Conservation (phyloP, 441 rosid genomes). For the Kokia cookei region DNA sequence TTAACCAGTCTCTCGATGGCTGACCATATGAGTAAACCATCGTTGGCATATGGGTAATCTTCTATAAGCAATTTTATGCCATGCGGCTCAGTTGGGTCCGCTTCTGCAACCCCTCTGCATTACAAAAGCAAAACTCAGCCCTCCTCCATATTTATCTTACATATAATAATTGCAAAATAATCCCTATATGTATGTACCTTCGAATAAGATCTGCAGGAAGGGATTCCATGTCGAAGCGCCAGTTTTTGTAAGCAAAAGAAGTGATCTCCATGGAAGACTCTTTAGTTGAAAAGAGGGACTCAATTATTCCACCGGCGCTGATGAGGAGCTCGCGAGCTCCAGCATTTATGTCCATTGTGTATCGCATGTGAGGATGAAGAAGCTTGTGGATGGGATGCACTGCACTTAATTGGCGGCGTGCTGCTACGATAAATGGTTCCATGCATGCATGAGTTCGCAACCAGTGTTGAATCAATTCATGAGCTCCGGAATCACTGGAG, state of each 20-base stretch:
- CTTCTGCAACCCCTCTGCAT: not conserved
- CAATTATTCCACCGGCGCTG: not conserved
- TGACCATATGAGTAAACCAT: constrained; percentile 55
- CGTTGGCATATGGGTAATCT: constrained; percentile 66
- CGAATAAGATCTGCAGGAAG: constrained; percentile 59
- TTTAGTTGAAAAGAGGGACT: not conserved
- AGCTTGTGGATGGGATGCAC: constrained; percentile 8
- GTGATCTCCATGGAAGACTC: not conserved
- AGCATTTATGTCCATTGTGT: constrained; percentile 7
- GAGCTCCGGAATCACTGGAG: constrained; percentile 13
- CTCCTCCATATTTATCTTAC: no score
- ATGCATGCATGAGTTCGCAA: constrained; percentile 13
- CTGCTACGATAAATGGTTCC: constrained; percentile 7
- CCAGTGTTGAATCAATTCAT: constrained; percentile 20
- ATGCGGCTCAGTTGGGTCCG: not conserved
- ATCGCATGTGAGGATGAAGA: constrained; percentile 12
- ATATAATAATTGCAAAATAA: no score
- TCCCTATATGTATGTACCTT: constrained; percentile 23
- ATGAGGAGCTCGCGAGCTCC: constrained; percentile 8
- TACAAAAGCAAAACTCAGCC: not conserved
- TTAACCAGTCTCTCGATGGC: constrained; percentile 52
- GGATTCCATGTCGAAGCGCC: constrained; percentile 55
- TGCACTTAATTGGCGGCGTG: not conserved
- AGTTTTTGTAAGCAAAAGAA: not conserved
- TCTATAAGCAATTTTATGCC: constrained; percentile 1